Evolutionary conservation across 139 green algal genomes (phyloP).

Genomic region (Picochlorum sp.): DNA sequence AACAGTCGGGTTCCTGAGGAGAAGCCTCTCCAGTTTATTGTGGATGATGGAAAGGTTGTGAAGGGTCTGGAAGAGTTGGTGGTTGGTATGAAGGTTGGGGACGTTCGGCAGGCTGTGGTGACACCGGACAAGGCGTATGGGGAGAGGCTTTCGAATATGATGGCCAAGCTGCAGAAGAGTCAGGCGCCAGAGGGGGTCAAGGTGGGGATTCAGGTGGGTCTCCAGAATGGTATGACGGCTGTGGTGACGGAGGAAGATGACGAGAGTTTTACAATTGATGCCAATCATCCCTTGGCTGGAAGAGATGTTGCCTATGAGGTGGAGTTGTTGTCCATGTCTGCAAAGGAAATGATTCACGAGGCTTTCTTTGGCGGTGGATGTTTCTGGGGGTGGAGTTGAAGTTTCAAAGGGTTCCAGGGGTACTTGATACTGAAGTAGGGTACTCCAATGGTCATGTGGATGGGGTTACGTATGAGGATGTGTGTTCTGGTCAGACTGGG

Average conservation of each 20-base stretch:
- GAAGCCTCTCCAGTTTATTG: constrained; percentile 50
- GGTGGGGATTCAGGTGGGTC: constrained; percentile 31
- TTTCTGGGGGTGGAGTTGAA: constrained; percentile 50
- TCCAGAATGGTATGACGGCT: constrained; percentile 43
- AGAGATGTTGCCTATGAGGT: constrained; percentile 66
- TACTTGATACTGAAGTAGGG: constrained; percentile 58
- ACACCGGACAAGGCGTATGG: constrained; percentile 36
- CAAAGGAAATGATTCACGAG: constrained; percentile 19
- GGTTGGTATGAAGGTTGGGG: constrained; percentile 47
- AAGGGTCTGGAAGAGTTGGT: constrained; percentile 58
- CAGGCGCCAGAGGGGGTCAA: constrained; percentile 40
- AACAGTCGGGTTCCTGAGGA: constrained; percentile 18
- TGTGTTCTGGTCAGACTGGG: constrained; percentile 55
- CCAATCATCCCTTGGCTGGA: constrained; percentile 65
- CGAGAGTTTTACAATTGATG: constrained; percentile 35
- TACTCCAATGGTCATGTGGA: constrained; percentile 44
- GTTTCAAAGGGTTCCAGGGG: constrained; percentile 57
- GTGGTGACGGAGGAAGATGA: constrained; percentile 20
- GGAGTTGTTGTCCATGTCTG: constrained; percentile 41
- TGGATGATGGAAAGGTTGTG: constrained; percentile 56
- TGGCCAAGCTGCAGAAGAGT: constrained; percentile 27
- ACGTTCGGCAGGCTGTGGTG: constrained; percentile 37
- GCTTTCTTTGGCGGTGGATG: constrained; percentile 52
- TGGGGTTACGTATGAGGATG: constrained; percentile 36
- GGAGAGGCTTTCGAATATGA: constrained; percentile 20